phyloP scores from a whole-genome alignment of 495 filamentous ascomycete species.

The Aspergillus bertholletiae region DNA sequence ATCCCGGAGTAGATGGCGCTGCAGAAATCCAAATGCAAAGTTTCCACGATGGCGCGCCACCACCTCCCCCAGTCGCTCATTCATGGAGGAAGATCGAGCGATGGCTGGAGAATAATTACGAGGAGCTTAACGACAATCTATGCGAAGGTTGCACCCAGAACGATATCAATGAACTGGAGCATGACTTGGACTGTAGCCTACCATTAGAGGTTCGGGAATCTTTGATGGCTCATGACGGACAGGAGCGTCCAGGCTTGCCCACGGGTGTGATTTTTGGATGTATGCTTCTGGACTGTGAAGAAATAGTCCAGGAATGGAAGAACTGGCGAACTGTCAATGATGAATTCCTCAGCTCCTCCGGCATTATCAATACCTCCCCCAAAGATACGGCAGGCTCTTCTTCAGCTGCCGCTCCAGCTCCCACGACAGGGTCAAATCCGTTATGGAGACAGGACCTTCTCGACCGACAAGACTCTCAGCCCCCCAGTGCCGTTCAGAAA shows the following conservation, averaged over 20 bases:
- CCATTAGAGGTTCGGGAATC: slow-evolving; percentile 94
- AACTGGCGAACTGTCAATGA: slow-evolving; percentile 93
- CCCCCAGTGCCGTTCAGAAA: slow-evolving; percentile 80
- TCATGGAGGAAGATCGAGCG: slow-evolving; percentile 92
- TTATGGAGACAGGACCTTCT: slow-evolving; percentile 84
- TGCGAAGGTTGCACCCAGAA: slow-evolving; percentile 88
- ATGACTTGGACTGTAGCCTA: slow-evolving; percentile 91
- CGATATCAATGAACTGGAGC: slow-evolving; percentile 95
- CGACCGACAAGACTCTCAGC: slow-evolving; percentile 82
- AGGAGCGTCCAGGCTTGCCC: slow-evolving; percentile 87
- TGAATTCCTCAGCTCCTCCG: slow-evolving; percentile 66
- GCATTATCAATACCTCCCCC: slow-evolving; percentile 52
- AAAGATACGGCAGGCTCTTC: slow-evolving; percentile 68
- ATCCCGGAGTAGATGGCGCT: slow-evolving; percentile 58
- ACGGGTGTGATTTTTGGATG: slow-evolving; percentile 89
- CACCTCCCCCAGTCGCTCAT: slow-evolving; percentile 80
- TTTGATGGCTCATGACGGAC: slow-evolving; percentile 85
- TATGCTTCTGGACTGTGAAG: slow-evolving; percentile 97
- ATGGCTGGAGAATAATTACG: slow-evolving; percentile 93
- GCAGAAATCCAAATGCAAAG: slow-evolving; percentile 96
- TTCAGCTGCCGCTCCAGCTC: slow-evolving; percentile 50
- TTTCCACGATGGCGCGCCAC: slow-evolving; percentile 87
- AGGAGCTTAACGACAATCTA: slow-evolving; percentile 89
- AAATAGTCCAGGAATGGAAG: slow-evolving; percentile 96
- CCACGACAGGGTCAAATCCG: slow-evolving; percentile 42